A percentile compares a stretch with the other conserved stretches of the same genome.
Conservation (phyloP, 1,139 yeast genomes). For the Yamadazyma oceani region DNA sequence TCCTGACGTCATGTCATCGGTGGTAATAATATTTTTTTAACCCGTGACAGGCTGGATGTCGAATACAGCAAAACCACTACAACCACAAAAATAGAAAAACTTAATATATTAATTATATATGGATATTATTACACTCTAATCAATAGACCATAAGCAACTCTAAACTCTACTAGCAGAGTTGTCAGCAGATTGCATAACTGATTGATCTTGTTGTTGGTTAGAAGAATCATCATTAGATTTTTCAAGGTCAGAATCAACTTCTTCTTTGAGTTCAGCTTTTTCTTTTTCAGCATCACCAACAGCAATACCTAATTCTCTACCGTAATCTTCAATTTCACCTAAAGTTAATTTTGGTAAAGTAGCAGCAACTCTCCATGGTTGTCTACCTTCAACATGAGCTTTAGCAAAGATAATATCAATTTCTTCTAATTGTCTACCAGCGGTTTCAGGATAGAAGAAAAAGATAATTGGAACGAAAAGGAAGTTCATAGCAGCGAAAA, state of each 20-base stretch:
- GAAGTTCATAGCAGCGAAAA: constrained; percentile 39
- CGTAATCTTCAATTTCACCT: constrained; percentile 48
- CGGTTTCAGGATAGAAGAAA: constrained; percentile 49
- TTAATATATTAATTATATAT: constrained; percentile 2
- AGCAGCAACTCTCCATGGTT: constrained; percentile 50
- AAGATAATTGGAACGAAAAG: constrained; percentile 38
- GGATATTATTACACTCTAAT: constrained; percentile 3
- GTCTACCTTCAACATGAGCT: constrained; percentile 44
- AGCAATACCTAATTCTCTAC: constrained; percentile 46
- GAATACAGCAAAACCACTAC: no score
- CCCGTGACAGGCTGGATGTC: constrained; percentile 1
- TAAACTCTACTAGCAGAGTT: constrained; percentile 13
- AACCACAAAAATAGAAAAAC: background rate
- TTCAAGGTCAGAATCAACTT: constrained; percentile 19
- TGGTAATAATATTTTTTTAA: constrained; percentile 1
- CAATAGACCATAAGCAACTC: background rate
- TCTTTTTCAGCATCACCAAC: constrained; percentile 42
- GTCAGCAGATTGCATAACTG: constrained; percentile 9
- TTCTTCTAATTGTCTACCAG: constrained; percentile 47
- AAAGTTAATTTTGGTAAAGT: constrained; percentile 45
- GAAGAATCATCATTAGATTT: constrained; percentile 16
- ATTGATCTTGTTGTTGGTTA: constrained; percentile 8
- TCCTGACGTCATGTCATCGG: no score
- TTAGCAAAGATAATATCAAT: constrained; percentile 45
- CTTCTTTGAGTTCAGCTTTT: constrained; percentile 32